phyloP scores from a whole-genome alignment of 192 early-diverging fungal genomes.

The Kappamyces sp. region DNA sequence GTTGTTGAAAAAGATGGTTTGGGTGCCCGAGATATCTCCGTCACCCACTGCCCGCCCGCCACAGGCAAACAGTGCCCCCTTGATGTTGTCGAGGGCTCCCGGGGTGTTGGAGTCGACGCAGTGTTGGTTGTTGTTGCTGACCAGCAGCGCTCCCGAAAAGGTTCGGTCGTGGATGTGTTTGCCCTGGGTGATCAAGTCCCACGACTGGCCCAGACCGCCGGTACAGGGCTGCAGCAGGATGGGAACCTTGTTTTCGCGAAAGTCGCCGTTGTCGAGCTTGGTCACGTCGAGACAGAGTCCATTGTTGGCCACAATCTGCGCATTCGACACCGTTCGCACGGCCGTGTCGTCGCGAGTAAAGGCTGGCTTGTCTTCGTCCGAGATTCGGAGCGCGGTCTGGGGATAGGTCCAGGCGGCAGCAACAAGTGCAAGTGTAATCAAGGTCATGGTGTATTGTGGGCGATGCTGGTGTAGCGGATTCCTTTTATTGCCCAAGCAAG shows the following conservation, averaged over 20 bases:
- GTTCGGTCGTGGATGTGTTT: slow-evolving; percentile 5
- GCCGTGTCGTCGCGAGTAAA: slow-evolving; percentile 8
- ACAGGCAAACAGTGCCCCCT: slow-evolving; percentile 4
- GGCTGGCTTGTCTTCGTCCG: slow-evolving; percentile 10
- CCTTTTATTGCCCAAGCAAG: too few species aligned
- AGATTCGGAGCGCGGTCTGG: not conserved
- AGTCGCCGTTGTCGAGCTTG: slow-evolving; percentile 6
- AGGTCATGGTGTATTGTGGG: too few species aligned
- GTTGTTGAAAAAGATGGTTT: slow-evolving; percentile 14
- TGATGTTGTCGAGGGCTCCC: slow-evolving; percentile 10
- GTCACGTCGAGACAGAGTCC: slow-evolving; percentile 12
- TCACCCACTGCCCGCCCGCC: slow-evolving; percentile 8
- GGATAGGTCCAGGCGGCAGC: not conserved
- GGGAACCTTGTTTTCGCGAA: slow-evolving; percentile 15
- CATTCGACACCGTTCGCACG: not conserved
- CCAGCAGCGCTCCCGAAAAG: slow-evolving; percentile 1
- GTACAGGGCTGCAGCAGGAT: slow-evolving; percentile 9
- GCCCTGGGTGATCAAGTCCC: slow-evolving; percentile 12
- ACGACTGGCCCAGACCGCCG: slow-evolving; percentile 3
- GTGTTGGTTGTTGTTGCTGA: slow-evolving; percentile 12
- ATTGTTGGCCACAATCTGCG: slow-evolving; percentile 9
- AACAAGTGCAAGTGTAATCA: not conserved
- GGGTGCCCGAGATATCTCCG: slow-evolving; percentile 9
- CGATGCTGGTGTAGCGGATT: too few species aligned
- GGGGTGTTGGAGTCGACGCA: slow-evolving; percentile 13